Evolutionary conservation across 2,329 filamentous ascomycete species (phyloP).

Genomic region (Fusarium caatingaense): DNA sequence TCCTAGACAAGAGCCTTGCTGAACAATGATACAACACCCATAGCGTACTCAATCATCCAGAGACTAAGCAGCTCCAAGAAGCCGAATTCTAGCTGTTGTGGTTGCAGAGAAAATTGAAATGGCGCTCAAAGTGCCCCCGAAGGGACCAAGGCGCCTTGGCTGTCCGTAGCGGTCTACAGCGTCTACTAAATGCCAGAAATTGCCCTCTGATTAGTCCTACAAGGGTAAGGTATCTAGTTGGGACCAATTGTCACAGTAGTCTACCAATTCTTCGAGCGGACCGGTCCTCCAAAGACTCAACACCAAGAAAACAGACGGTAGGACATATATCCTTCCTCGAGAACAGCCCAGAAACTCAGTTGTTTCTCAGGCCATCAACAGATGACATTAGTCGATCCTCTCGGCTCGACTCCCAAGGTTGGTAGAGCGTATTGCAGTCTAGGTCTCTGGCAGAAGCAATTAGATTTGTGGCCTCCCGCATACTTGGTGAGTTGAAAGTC

Average conservation of each 20-base stretch:
- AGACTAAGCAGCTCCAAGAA: not conserved
- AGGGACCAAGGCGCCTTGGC: not conserved
- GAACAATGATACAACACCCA: not conserved
- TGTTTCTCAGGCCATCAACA: not conserved
- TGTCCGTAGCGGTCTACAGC: not conserved
- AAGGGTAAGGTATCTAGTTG: not conserved
- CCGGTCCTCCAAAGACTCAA: not conserved
- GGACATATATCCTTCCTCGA: not conserved
- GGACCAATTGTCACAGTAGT: not conserved
- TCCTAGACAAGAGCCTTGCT: not conserved
- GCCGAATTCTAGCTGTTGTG: not conserved
- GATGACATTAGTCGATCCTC: too few relatives aligned
- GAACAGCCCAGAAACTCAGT: not conserved
- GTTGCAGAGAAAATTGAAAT: conserved; percentile 3
- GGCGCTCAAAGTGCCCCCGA: not conserved
- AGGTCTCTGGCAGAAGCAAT: not conserved
- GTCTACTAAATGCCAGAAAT: not conserved
- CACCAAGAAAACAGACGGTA: not conserved
- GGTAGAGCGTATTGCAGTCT: not conserved
- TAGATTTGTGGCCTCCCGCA: not conserved
- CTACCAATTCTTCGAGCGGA: not conserved
- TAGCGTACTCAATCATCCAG: not conserved
- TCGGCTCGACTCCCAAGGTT: not conserved
- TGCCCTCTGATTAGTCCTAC: not conserved
- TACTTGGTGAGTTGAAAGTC: not conserved